Base-by-base conservation (phyloP, 352 stramenopile species). In the Thalassiosira mediterranea region DNA sequence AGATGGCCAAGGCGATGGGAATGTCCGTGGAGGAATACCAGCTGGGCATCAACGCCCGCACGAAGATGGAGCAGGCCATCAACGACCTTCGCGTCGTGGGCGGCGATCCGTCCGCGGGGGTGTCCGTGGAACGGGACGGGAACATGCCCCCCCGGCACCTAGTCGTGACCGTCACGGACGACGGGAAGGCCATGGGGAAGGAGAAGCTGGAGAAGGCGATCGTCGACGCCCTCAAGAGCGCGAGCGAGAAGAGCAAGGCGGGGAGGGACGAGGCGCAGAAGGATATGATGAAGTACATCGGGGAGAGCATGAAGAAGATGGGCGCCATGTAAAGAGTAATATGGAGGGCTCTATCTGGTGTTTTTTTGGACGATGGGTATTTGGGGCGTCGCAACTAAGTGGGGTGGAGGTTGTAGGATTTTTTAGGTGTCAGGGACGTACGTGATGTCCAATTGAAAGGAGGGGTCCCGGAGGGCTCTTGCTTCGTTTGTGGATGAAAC, bases 11-110 rank as follows among this genome's bases (percentile, higher is more conserved):
- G 29, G 76, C 83, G 3, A 90, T 92, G 84, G 79, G 79, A 44
- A 89, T 92, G 76, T 79, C 81, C 47, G 60, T n/a, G n/a, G 76
- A 87, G 34, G 82, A 92, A 70, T 92, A 92, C 51, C 76, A 87
- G 68, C 37, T 90, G 0, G 86, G 76, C 11, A 87, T 92, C 28
- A 79, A 81, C 29, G 83, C 83, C 25, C 72, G 81, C 37, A 46
- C 63, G 13, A 48, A 64, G 8, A 79, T 92, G 56, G 64, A 75
- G 21, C 69, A 69, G 15, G 62, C 64, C 8, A 74, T 92, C 23
- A 72, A 84, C 48, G 59, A 77, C n/a, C 54, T 82, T 0, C 75
- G 81, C 28, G 61, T 88, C 0, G 62, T 57, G 2, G 69, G 37
- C 19, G 86, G 86, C 10, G 57, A 87, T 51, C 57, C 56, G 15